These are phyloP conservation scores for Arthrobotrys musiformis DNA, from an alignment of 2,329 filamentous ascomycete genomes.

Conservation along the genomic window DNA sequence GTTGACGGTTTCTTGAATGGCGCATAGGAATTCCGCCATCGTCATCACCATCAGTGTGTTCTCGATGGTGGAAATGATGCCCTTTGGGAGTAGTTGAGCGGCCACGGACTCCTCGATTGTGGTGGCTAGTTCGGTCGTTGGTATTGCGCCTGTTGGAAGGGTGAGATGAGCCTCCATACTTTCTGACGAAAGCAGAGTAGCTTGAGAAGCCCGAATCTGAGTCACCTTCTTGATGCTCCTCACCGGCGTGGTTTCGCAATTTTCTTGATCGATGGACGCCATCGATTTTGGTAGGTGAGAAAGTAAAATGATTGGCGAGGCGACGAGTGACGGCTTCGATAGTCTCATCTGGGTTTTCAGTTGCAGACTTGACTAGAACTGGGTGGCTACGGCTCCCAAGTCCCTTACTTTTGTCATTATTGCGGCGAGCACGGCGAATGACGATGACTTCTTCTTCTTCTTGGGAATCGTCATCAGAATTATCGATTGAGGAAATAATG, in stretches of 20 bases:
- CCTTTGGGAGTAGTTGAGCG: neutral
- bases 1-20: neutral
- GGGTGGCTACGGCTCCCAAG: neutral
- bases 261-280: neutral
- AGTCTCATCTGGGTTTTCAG: slow-evolving; percentile 7
- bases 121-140: neutral
- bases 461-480: neutral
- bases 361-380: slow-evolving; percentile 12
- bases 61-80: neutral
- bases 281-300: neutral
- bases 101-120: neutral
- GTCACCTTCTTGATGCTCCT: neutral
- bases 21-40: neutral
- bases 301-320: neutral
- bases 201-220: neutral
- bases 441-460: slow-evolving; percentile 18
- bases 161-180: neutral
- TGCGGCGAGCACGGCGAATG: neutral
- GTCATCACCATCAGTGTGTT: neutral
- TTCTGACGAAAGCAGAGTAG: neutral
- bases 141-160: neutral
- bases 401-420: neutral
- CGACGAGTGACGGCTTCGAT: slow-evolving; percentile 7
- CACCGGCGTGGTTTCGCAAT: neutral
- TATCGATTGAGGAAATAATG: neutral